Percentiles rank a stretch among this genome's conserved stretches.
Conservation (phyloP, 768 basidiomycete species). For the Termitomyces sp. region DNA sequence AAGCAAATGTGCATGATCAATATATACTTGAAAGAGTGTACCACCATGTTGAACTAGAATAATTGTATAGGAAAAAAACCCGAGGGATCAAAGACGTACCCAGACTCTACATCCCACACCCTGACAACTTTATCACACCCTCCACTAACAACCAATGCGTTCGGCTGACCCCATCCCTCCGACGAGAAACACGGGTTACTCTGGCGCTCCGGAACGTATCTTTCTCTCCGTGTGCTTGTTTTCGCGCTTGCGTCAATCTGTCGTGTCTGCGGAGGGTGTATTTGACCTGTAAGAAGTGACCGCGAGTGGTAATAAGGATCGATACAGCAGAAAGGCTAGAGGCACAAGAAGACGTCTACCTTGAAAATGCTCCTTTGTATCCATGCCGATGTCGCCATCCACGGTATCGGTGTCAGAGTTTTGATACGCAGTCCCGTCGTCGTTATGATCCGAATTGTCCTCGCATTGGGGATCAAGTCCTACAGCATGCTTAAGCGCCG, state of each 20-base stretch:
- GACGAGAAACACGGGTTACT: slow-evolving; percentile 61
- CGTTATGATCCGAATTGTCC: neutral
- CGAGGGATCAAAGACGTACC: no score
- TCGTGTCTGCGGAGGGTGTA: neutral
- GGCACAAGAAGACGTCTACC: neutral
- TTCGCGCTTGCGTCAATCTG: neutral
- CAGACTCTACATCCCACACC: slow-evolving; percentile 87
- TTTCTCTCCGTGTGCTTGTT: neutral
- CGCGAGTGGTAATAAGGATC: neutral
- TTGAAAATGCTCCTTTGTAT: neutral
- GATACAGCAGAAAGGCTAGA: neutral
- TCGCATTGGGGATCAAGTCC: slow-evolving; percentile 27
- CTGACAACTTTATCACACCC: slow-evolving; percentile 90
- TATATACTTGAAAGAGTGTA: no score
- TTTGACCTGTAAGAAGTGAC: neutral
- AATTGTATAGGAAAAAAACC: no score
- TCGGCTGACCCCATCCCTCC: slow-evolving; percentile 86
- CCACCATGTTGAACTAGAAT: no score
- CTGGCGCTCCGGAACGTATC: slow-evolving; percentile 25
- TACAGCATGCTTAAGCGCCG: slow-evolving; percentile 42
- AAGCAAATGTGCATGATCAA: no score
- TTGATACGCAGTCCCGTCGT: neutral
- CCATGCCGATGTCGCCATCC: neutral
- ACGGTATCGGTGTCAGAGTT: neutral
- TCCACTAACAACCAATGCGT: slow-evolving; percentile 80